These are phyloP conservation scores for Panaeolus papilionaceus DNA, from an alignment of 768 basidiomycete species.

Conservation along the genomic window DNA sequence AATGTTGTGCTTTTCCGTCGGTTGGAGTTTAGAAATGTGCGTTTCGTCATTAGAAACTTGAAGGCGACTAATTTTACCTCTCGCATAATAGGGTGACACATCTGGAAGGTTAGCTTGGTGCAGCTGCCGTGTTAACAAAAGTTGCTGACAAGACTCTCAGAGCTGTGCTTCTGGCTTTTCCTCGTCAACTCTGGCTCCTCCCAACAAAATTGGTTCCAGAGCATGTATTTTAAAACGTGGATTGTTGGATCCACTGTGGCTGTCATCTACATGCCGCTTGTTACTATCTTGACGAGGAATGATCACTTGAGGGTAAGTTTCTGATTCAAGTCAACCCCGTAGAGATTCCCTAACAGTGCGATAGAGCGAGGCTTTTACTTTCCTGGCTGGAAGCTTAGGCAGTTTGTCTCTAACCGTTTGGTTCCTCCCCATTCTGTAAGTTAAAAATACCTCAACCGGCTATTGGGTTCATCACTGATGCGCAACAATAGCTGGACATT, in stretches of 20 bases:
- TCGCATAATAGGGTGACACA: constrained; percentile 66
- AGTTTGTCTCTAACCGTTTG: constrained; percentile 74
- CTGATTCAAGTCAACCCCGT: constrained; percentile 9
- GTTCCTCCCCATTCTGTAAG: constrained; percentile 75
- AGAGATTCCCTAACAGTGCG: constrained; percentile 19
- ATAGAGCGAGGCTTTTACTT: constrained; percentile 74
- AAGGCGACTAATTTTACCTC: background rate
- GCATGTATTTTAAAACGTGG: constrained; percentile 79
- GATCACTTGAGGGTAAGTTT: constrained; percentile 63
- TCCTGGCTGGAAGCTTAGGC: constrained; percentile 72
- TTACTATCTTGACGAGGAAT: constrained; percentile 66
- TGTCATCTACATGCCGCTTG: constrained; percentile 69
- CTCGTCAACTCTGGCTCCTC: constrained; percentile 68
- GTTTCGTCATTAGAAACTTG: constrained; percentile 26
- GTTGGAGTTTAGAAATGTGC: constrained; percentile 81
- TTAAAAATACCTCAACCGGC: constrained; percentile 15
- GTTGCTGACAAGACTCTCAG: constrained; percentile 40
- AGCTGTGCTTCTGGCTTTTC: constrained; percentile 90
- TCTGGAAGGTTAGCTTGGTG: constrained; percentile 63
- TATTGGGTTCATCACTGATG: constrained; percentile 19
- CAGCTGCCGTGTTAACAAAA: background rate
- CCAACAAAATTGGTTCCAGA: constrained; percentile 80
- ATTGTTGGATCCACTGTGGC: constrained; percentile 65
- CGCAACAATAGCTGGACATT: constrained; percentile 59
- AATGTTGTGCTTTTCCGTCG: constrained; percentile 64